A percentile compares a stretch with the other conserved stretches of the same genome.
These are phyloP conservation scores for Neurospora sp. DNA, from an alignment of 495 filamentous ascomycete genomes.

Conservation along the genomic window DNA sequence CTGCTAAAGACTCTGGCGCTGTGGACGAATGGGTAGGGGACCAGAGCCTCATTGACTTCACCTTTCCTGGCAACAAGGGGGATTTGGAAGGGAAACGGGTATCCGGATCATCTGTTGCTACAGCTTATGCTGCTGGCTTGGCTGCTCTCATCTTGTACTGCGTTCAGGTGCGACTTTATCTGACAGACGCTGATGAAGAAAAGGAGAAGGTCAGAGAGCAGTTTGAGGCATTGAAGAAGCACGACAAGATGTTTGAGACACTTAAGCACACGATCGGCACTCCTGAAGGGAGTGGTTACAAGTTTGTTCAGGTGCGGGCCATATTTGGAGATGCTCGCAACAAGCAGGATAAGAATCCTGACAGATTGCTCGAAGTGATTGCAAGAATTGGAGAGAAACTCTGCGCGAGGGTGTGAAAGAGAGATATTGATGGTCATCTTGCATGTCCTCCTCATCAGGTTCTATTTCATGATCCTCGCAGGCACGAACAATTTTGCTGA, in stretches of 20 bases:
- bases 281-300: conserved; percentile 9
- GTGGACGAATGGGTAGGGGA: conserved; percentile 12
- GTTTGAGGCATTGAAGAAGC: conserved; percentile 14
- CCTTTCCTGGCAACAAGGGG: conserved; percentile 17
- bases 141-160: conserved; percentile 21
- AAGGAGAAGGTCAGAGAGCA: conserved; percentile 7
- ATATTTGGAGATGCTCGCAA: conserved; percentile 10
- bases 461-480: not conserved
- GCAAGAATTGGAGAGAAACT: conserved; percentile 3
- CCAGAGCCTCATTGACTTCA: conserved; percentile 13
- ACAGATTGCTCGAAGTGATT: conserved; percentile 3
- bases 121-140: conserved; percentile 19
- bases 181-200: not conserved
- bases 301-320: conserved; percentile 20
- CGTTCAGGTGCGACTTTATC: conserved; percentile 4
- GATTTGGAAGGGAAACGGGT: conserved; percentile 1
- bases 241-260: conserved; percentile 19
- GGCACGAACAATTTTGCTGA: not conserved
- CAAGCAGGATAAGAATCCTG: conserved; percentile 7
- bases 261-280: conserved; percentile 12
- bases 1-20: conserved; percentile 13
- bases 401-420: not conserved
- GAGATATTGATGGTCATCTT: not conserved
- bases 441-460: not conserved
- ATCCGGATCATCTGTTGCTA: conserved; percentile 16